Evolutionary conservation across 805 yeast genomes (phyloP).

Genomic region (Vanderwaltozyma yarrowii): DNA sequence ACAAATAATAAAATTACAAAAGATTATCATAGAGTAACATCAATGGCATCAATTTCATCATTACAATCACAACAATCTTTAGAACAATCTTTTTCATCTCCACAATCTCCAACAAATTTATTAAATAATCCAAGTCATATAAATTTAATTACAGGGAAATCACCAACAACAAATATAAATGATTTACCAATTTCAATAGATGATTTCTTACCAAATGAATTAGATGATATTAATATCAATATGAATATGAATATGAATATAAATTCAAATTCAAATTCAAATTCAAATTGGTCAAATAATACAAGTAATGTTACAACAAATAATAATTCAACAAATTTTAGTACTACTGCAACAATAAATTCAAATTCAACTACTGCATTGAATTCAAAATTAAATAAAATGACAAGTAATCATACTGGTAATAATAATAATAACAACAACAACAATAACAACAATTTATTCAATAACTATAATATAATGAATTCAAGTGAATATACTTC

Average conservation of each 20-base stretch:
- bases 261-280: not conserved
- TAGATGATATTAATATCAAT: not conserved
- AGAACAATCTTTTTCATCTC: conserved; percentile 21
- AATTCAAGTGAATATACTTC: conserved; percentile 1
- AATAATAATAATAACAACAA: not conserved
- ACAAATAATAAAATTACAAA: conserved; percentile 22
- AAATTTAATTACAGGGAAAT: conserved; percentile 8
- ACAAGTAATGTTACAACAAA: too few species aligned
- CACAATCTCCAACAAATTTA: conserved; percentile 19
- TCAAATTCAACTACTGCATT: not conserved
- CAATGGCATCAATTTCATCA: conserved; percentile 25
- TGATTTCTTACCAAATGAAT: conserved; percentile 2
- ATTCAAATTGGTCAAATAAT: not conserved
- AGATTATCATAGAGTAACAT: conserved; percentile 22
- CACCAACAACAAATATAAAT: not conserved
- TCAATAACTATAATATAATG: conserved; percentile 7
- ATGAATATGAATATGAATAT: too few species aligned
- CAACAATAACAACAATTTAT: conserved; percentile 5
- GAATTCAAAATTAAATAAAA: not conserved
- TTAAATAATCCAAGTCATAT: conserved; percentile 7
- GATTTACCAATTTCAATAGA: not conserved
- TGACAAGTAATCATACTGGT: not conserved
- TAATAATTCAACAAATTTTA: not conserved
- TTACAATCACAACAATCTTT: conserved; percentile 26
- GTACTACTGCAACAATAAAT: not conserved